Conservation (phyloP, 495 filamentous ascomycete genomes). For the Lepraria neglecta region DNA sequence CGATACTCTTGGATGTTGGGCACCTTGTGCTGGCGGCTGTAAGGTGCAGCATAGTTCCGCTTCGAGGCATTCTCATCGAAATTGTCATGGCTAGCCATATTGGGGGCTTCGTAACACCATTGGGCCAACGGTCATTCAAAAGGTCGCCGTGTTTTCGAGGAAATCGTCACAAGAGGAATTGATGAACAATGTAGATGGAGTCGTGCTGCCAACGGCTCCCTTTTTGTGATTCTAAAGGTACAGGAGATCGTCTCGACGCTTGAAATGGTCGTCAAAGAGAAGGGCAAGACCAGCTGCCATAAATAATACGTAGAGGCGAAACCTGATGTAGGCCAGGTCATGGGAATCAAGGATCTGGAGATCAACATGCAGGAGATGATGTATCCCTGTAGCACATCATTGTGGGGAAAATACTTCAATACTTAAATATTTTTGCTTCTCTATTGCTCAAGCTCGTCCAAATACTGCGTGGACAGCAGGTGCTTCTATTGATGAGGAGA, state of each 20-base stretch:
- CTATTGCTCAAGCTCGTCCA: too few relatives aligned
- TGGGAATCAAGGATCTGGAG: slow-evolving; percentile 2
- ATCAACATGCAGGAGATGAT: background rate
- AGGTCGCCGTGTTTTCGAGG: background rate
- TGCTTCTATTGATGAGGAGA: too few relatives aligned
- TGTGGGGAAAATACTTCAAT: background rate
- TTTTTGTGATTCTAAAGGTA: background rate
- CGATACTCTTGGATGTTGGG: slow-evolving; percentile 58
- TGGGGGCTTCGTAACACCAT: background rate
- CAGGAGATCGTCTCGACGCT: background rate
- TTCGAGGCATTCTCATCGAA: slow-evolving; percentile 42
- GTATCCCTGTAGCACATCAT: slow-evolving; percentile 5
- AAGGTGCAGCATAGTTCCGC: slow-evolving; percentile 46
- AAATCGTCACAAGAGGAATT: background rate
- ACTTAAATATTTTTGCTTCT: too few relatives aligned
- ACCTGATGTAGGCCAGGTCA: background rate
- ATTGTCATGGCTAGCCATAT: slow-evolving; percentile 39
- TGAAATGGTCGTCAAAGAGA: background rate
- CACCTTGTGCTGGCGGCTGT: slow-evolving; percentile 51
- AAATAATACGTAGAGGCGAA: background rate
- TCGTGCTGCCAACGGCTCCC: background rate
- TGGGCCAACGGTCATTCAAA: background rate
- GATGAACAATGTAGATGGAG: background rate
- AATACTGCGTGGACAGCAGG: too few relatives aligned
- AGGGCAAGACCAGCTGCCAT: background rate